Conservation (phyloP, 1,284 basidiomycete species). For the Ganoderma sp. region DNA sequence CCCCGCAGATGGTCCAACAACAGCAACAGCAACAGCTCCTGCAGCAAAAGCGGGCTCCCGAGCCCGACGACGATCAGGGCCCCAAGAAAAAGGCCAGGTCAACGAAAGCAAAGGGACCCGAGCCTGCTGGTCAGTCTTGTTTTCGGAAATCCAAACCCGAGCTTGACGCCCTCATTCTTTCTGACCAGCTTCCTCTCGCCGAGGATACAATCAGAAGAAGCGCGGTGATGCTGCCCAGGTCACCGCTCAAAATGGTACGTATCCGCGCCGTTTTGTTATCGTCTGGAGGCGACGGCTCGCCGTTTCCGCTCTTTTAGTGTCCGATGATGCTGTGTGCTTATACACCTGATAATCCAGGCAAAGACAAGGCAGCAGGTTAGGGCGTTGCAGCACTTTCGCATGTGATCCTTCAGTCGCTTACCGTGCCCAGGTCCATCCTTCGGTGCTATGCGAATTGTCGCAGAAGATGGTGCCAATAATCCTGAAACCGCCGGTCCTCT, state of each 20-base stretch:
- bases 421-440: conserved; percentile 21
- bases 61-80: conserved; percentile 45
- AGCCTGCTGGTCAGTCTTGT: conserved; percentile 40
- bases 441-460: conserved; percentile 35
- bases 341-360: conserved; percentile 47
- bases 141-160: conserved; percentile 6
- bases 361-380: conserved; percentile 45
- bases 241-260: conserved; percentile 50
- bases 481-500: conserved; percentile 36
- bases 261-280: conserved; percentile 17
- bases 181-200: conserved; percentile 55
- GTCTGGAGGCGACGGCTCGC: conserved; percentile 22
- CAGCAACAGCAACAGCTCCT: conserved; percentile 46
- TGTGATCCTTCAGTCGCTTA: conserved; percentile 25
- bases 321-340: conserved; percentile 54
- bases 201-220: conserved; percentile 71
- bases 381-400: conserved; percentile 44
- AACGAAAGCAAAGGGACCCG: conserved; percentile 44
- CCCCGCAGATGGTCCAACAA: conserved; percentile 35
- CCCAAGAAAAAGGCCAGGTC: conserved; percentile 50
- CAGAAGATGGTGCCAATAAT: conserved; percentile 35
- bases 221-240: conserved; percentile 68
- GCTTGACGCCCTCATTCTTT: conserved; percentile 21
- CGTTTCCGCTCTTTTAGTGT: conserved; percentile 42
- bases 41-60: conserved; percentile 45